Evolutionary conservation across 1,284 basidiomycete species (phyloP).

Genomic region (Grifola frondosa): DNA sequence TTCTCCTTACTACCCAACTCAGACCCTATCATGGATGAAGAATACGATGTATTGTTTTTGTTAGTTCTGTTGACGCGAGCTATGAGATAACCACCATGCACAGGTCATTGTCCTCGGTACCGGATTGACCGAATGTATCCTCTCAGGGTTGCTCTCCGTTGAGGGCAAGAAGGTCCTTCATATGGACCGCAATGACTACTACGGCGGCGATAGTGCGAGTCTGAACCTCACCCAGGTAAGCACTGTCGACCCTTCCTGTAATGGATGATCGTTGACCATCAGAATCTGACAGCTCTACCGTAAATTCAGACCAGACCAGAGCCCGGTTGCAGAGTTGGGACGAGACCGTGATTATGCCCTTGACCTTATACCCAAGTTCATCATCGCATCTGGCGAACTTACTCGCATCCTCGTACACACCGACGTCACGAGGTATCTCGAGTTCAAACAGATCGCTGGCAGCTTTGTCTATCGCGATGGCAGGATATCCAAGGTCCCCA

Average conservation of each 20-base stretch:
- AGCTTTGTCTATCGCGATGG: slow-evolving; percentile 98
- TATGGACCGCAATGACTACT: slow-evolving; percentile 99
- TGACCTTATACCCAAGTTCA: slow-evolving; percentile 95
- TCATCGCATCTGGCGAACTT: slow-evolving; percentile 97
- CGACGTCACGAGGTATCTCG: slow-evolving; percentile 97
- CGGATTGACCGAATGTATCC: slow-evolving; percentile 96
- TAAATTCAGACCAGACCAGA: slow-evolving; percentile 84
- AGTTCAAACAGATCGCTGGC: slow-evolving; percentile 99
- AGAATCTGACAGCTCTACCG: slow-evolving; percentile 76
- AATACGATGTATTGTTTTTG: slow-evolving; percentile 69
- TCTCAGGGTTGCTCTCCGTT: slow-evolving; percentile 94
- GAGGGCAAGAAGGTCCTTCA: slow-evolving; percentile 99
- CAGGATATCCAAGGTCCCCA: slow-evolving; percentile 96
- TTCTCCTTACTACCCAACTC: slow-evolving; percentile 8
- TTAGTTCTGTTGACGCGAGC: background rate
- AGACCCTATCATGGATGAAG: slow-evolving; percentile 73
- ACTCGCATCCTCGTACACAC: slow-evolving; percentile 99
- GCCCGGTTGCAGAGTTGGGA: slow-evolving; percentile 77
- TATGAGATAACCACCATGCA: slow-evolving; percentile 8
- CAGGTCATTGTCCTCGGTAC: slow-evolving; percentile 95
- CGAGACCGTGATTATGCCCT: slow-evolving; percentile 95
- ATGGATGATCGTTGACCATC: slow-evolving; percentile 10
- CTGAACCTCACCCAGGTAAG: slow-evolving; percentile 94
- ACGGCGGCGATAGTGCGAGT: slow-evolving; percentile 96
- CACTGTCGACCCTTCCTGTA: slow-evolving; percentile 6